Percentiles rank a stretch among this genome's conserved stretches.
Evolutionary conservation across 768 basidiomycete genomes (phyloP).

Genomic region (Tulasnella sp.): DNA sequence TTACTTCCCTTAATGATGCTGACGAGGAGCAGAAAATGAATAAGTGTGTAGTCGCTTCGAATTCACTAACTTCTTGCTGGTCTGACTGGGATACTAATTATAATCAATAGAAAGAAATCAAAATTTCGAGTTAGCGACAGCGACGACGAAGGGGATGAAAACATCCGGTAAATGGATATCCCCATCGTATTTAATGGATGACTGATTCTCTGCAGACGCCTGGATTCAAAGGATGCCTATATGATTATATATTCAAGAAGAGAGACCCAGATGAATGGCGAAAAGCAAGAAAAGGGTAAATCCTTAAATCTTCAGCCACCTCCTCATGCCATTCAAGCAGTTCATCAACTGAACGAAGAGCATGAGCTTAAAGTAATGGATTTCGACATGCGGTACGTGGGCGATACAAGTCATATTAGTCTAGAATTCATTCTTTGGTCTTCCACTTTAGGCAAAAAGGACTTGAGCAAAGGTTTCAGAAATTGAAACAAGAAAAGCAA

Average conservation of each 20-base stretch:
- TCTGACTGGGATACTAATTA: not conserved
- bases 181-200: not conserved
- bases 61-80: not conserved
- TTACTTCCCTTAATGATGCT: slow-evolving; percentile 30
- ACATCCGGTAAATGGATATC: not conserved
- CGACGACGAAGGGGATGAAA: not conserved
- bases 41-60: not conserved
- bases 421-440: slow-evolving; percentile 10
- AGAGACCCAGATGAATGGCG: slow-evolving; percentile 31
- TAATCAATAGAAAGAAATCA: not conserved
- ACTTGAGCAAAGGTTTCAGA: slow-evolving; percentile 34
- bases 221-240: slow-evolving; percentile 70
- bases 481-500: slow-evolving; percentile 40
- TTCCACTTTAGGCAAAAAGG: slow-evolving; percentile 31
- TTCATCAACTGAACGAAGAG: not conserved
- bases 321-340: no score
- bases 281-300: no score
- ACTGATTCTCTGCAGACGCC: not conserved
- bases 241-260: slow-evolving; percentile 80
- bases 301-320: no score
- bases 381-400: no score
- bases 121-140: not conserved
- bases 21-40: not conserved
- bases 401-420: not conserved
- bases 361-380: no score